Conservation (phyloP, 129 eudicot species). For the Apium graveolens region DNA sequence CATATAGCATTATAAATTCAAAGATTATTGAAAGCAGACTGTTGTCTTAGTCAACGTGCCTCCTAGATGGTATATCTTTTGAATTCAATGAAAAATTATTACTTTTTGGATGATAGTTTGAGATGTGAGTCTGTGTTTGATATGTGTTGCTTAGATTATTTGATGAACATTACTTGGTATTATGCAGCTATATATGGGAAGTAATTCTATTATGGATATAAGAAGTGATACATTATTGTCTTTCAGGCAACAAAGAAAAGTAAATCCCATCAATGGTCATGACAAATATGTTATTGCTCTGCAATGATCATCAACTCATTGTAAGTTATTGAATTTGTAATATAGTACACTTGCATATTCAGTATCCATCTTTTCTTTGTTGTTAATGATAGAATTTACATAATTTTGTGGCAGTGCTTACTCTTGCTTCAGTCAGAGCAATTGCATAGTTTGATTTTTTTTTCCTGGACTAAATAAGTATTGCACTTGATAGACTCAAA, state of each 20-base stretch:
- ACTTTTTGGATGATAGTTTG: background rate
- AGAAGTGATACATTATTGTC: slow-evolving; percentile 39
- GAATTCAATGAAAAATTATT: background rate
- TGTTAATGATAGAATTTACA: background rate
- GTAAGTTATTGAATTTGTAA: slow-evolving; percentile 32
- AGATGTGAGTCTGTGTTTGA: background rate
- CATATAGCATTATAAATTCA: background rate
- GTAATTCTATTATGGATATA: slow-evolving; percentile 46
- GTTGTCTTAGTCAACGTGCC: background rate
- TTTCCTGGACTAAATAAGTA: background rate
- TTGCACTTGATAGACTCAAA: background rate
- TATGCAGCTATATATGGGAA: slow-evolving; percentile 57
- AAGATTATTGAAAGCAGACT: background rate
- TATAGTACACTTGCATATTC: background rate
- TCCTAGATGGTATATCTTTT: background rate
- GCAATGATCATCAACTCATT: slow-evolving; percentile 71
- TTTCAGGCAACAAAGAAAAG: slow-evolving; percentile 38
- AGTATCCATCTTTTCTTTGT: background rate
- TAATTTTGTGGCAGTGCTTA: background rate
- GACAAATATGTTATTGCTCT: slow-evolving; percentile 58
- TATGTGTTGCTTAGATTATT: background rate
- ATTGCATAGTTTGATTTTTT: background rate
- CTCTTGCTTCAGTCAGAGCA: background rate
- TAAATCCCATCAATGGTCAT: slow-evolving; percentile 39
- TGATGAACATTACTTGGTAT: background rate